Conservation (phyloP, 2,329 filamentous ascomycete genomes). For the Rhynchosporium agropyri region DNA sequence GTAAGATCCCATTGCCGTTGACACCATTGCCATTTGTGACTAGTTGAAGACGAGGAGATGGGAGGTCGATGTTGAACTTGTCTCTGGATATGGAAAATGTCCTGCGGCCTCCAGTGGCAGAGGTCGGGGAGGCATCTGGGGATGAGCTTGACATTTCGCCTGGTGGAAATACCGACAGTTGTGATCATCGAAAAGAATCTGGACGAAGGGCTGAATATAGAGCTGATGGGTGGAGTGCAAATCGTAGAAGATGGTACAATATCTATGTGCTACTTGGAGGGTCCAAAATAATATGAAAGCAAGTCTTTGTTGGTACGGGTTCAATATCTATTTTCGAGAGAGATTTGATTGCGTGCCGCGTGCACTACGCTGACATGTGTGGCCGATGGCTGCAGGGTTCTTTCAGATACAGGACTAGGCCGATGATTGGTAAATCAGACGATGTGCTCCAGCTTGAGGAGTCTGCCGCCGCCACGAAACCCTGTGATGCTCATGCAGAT, state of each 20-base stretch:
- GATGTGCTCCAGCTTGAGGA: conserved; percentile 32
- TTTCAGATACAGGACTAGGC: conserved; percentile 18
- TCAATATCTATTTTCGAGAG: conserved; percentile 33
- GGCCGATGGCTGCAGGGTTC: conserved; percentile 23
- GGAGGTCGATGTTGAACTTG: conserved; percentile 39
- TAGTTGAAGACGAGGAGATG: conserved; percentile 37
- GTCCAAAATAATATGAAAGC: conserved; percentile 25
- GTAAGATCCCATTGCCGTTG: conserved; percentile 31
- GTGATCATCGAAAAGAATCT: conserved; percentile 26
- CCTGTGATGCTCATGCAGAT: conserved; percentile 39
- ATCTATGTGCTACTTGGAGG: conserved; percentile 23
- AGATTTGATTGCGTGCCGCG: conserved; percentile 34
- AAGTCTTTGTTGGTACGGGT: conserved; percentile 27
- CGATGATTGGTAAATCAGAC: conserved; percentile 37
- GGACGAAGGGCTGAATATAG: conserved; percentile 20
- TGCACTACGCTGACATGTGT: conserved; percentile 28
- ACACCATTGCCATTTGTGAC: conserved; percentile 31
- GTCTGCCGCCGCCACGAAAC: conserved; percentile 21
- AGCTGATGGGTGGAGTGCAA: conserved; percentile 17
- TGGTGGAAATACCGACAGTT: conserved; percentile 24
- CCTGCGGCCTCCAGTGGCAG: conserved; percentile 33
- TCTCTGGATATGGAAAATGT: conserved; percentile 40
- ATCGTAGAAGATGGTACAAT: conserved; percentile 22
- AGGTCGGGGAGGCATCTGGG: conserved; percentile 39
- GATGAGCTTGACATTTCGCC: conserved; percentile 40